Percentiles rank a stretch among this genome's conserved stretches.
phyloP scores from a whole-genome alignment of 2,329 filamentous ascomycete species.

The Tolypocladium capitatum region DNA sequence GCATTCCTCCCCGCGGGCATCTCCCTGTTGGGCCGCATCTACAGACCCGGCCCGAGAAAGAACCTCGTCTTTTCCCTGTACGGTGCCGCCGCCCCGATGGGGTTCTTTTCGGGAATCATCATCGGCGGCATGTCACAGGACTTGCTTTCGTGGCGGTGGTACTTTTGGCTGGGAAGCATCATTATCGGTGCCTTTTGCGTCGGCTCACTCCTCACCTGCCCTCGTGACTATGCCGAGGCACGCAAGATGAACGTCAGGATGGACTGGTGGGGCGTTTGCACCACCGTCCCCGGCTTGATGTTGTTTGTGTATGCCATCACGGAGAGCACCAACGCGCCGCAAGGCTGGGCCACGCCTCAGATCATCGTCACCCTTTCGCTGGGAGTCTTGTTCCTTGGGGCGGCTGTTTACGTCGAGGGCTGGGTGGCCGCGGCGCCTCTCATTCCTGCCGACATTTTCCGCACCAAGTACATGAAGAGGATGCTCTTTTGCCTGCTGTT shows the following conservation, averaged over 20 bases:
- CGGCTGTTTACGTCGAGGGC: slow-evolving; percentile 50
- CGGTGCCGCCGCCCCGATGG: slow-evolving; percentile 38
- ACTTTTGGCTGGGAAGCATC: slow-evolving; percentile 49
- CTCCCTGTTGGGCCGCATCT: slow-evolving; percentile 50
- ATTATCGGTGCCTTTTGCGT: slow-evolving; percentile 34
- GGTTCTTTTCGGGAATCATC: slow-evolving; percentile 51
- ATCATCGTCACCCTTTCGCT: slow-evolving; percentile 46
- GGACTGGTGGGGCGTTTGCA: slow-evolving; percentile 46
- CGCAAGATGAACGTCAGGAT: slow-evolving; percentile 25
- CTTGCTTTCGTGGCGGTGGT: slow-evolving; percentile 49
- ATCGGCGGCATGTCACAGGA: slow-evolving; percentile 49
- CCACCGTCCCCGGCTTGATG: slow-evolving; percentile 44
- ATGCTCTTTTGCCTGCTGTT: slow-evolving; percentile 40
- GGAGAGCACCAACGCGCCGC: slow-evolving; percentile 45
- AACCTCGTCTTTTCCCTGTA: slow-evolving; percentile 49
- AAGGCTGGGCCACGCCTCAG: slow-evolving; percentile 52
- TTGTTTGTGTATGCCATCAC: slow-evolving; percentile 59
- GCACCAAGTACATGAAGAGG: slow-evolving; percentile 46
- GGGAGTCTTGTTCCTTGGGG: slow-evolving; percentile 37
- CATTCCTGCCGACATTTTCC: slow-evolving; percentile 50
- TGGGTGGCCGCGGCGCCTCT: slow-evolving; percentile 48
- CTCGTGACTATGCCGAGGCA: slow-evolving; percentile 20
- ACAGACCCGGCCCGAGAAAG: slow-evolving; percentile 55
- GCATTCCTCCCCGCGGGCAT: slow-evolving; percentile 56
- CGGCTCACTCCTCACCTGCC: slow-evolving; percentile 25